Evolutionary conservation across 2,329 filamentous ascomycete genomes (phyloP).

Genomic region (Fusarium nurragi): DNA sequence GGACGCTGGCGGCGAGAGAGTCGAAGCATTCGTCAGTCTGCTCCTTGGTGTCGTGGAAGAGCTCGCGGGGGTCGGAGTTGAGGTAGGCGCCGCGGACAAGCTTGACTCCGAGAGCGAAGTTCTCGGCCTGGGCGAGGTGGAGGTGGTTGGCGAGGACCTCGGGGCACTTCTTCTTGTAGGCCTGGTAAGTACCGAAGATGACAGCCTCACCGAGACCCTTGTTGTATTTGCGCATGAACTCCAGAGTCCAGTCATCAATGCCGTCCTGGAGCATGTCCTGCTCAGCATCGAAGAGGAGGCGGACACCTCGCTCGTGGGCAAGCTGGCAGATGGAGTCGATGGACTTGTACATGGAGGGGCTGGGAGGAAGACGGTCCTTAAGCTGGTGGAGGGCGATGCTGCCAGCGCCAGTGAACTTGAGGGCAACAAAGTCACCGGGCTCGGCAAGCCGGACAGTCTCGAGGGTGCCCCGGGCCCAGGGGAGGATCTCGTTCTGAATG

Average conservation of each 20-base stretch:
- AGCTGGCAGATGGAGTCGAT: constrained; percentile 80
- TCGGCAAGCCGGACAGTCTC: constrained; percentile 76
- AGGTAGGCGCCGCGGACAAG: constrained; percentile 81
- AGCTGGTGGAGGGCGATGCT: constrained; percentile 74
- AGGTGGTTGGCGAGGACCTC: constrained; percentile 68
- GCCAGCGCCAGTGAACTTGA: constrained; percentile 87
- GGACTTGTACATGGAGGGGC: constrained; percentile 70
- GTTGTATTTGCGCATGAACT: constrained; percentile 83
- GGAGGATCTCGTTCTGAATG: constrained; percentile 68
- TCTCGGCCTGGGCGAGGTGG: constrained; percentile 63
- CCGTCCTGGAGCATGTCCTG: constrained; percentile 81
- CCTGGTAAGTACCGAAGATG: constrained; percentile 84
- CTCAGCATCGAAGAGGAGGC: constrained; percentile 86
- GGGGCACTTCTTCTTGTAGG: constrained; percentile 74
- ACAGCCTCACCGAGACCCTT: constrained; percentile 69
- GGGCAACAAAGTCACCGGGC: constrained; percentile 69
- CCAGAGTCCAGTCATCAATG: constrained; percentile 81
- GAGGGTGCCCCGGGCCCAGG: constrained; percentile 79
- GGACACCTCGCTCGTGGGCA: constrained; percentile 73
- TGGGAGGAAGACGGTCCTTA: constrained; percentile 69
- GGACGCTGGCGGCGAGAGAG: constrained; percentile 71
- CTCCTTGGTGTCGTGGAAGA: constrained; percentile 77
- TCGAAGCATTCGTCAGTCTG: constrained; percentile 80
- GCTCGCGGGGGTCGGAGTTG: constrained; percentile 72
- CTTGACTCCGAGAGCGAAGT: constrained; percentile 77